Conservation (phyloP, 73 alveolate species). For the Symbiodinium natans region DNA sequence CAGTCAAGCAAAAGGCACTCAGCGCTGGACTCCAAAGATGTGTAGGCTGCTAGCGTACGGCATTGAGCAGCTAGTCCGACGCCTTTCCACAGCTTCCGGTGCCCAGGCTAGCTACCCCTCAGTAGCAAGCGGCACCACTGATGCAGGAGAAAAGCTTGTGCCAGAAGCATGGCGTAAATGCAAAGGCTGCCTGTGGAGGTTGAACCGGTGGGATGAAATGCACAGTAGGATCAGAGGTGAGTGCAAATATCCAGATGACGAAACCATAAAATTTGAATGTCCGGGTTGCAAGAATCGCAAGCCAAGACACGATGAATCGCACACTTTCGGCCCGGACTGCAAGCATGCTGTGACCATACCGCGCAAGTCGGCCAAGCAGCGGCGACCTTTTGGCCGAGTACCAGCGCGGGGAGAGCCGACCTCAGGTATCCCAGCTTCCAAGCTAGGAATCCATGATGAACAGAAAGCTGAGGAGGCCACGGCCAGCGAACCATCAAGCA, state of each 20-base stretch:
- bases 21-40: not conserved
- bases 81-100: not conserved
- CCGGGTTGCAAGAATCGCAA: not conserved
- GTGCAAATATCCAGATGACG: conserved; percentile 5
- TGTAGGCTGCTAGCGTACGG: not conserved
- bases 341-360: not conserved
- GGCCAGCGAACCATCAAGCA: not conserved
- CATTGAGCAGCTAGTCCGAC: not conserved
- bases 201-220: not conserved
- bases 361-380: not conserved
- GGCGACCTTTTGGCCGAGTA: not conserved
- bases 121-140: not conserved
- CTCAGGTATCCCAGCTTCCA: not conserved
- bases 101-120: not conserved
- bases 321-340: conserved; percentile 29
- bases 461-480: not conserved
- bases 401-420: not conserved
- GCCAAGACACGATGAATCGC: not conserved
- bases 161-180: not conserved
- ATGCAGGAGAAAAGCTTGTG: not conserved
- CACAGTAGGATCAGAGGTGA: not conserved
- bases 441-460: not conserved
- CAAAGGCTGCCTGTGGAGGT: conserved; percentile 24
- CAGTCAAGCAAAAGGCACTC: not conserved
- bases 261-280: not conserved